Evolutionary conservation across 352 stramenopile species (phyloP), one percentile per base, ranked within the genome.

Genomic region (Phytophthora sojae): DNA sequence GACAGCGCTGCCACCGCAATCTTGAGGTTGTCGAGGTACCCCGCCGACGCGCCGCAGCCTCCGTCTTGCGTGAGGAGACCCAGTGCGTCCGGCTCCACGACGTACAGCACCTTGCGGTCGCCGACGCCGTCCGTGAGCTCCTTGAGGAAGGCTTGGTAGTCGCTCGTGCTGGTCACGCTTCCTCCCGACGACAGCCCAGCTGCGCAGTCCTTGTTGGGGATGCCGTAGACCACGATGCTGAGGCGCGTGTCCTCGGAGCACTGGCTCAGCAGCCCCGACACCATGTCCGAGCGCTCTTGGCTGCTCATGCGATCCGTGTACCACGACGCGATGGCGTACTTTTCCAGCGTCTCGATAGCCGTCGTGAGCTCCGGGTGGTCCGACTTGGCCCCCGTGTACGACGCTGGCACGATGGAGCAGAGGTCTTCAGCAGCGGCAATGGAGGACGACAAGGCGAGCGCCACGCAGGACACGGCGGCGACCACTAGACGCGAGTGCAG

Each of bases 121-220:
- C 79, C 77, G 7, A 89, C 65, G 14, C 62, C 69, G n/a, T 68
- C 61, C 0, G 72, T 80, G 39, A 87, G 67, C 12, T 69, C 77
- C 29, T 75, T 70, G 29, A 91, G 56, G 63, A 86, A 91, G 6
- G 62, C 35, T 17, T 69, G 64, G 61, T 89, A 87, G 39, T 85
- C 73, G n/a, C 71, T 59, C 2, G 70, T 59, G 57, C 61, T 88
- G 35, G 67, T 70, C 17, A 82, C 75, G 37, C 30, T 69, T 44
- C 76, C 71, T 35, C 68, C 60, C 0, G 65, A 73, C 25, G 83
- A 91, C 51, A 83, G 76, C 15, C 76, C 74, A 12, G 71, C 75
- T 19, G 73, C 71, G 49, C 83, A 89, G 65, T 91, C 81, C 64
- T 91, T 90, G 61, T 88, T 79, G 9, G 81, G 83, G 14, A 91